Base-by-base conservation (phyloP, 768 basidiomycete species). In the Lentinula sp. region DNA sequence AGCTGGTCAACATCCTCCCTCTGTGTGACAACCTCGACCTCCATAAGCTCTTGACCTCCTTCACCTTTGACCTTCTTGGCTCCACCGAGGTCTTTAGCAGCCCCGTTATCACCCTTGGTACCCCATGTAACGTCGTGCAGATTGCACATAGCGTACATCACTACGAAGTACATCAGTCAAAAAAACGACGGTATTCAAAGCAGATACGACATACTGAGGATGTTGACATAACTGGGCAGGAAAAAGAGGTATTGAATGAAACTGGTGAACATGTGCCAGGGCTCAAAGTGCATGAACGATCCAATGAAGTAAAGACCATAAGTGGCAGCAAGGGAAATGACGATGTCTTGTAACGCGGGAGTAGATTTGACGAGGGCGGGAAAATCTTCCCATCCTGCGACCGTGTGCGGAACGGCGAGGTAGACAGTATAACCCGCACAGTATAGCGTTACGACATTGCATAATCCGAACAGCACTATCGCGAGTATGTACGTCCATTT, bases 71-170 rank as follows among this genome's bases (percentile, higher is more conserved):
- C 79, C 72, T 94, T 95, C 80, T 94, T 95, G 1, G 93, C 94
- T 9, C 88, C 86, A 60, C 94, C 94, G 10, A 96, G 81, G 70
- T 96, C 93, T 73, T 95, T 95, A 13, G 86, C 76, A 10, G 92
- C 77, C 43, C 90, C 90, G 66, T 95, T 94, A 75, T 95, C 92
- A 63, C 94, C 93, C 69, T 95, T 93, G 33, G 94, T 95, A n/a
- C 64, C 76, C 77, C 88, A 91, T 36, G 88, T 89, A 49, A 95
- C 91, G 69, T 94, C 91, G 72, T 94, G 92, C 65, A 92, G 69
- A 71, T 91, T 92, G 77, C 94, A 97, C 84, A 95, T 93, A 35
- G 93, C 92, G 69, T 95, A 95, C 82, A 93, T 95, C 85, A 95
- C 84, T 80, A 62, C 6, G 3, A 15, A 51, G 58, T 49, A 60